Conservation (phyloP, 2,329 filamentous ascomycete genomes). For the Pseudopyricularia javanii region DNA sequence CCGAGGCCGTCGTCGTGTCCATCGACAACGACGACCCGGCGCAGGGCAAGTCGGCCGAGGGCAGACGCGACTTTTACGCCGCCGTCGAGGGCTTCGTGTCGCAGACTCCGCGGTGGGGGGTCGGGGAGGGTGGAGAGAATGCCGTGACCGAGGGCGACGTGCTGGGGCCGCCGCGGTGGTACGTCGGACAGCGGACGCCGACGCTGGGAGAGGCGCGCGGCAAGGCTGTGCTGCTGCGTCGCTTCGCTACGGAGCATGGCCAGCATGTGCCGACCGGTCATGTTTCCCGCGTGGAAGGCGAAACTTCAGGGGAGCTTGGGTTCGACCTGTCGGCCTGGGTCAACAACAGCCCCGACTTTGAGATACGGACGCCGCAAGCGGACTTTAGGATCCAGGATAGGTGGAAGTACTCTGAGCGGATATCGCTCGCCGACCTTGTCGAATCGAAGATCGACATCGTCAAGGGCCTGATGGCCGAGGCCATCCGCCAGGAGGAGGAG, state of each 20-base stretch:
- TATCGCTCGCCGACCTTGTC: slow-evolving; percentile 23
- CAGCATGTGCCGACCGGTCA: background rate
- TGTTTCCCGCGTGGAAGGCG: background rate
- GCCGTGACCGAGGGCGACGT: background rate
- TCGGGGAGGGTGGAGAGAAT: slow-evolving; percentile 10
- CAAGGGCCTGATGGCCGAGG: slow-evolving; percentile 20
- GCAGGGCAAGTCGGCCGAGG: slow-evolving; percentile 30
- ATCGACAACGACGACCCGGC: slow-evolving; percentile 56
- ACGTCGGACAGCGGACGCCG: slow-evolving; percentile 44
- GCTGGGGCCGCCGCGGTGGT: slow-evolving; percentile 36
- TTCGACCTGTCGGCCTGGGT: slow-evolving; percentile 38
- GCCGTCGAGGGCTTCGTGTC: slow-evolving; percentile 43
- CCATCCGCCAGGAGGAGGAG: slow-evolving; percentile 9
- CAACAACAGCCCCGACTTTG: slow-evolving; percentile 51
- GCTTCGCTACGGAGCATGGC: slow-evolving; percentile 28
- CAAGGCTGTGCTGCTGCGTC: slow-evolving; percentile 54
- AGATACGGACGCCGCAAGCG: slow-evolving; percentile 24
- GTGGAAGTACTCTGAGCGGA: slow-evolving; percentile 26
- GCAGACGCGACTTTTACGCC: slow-evolving; percentile 20
- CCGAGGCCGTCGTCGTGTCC: slow-evolving; percentile 54
- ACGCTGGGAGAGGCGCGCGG: slow-evolving; percentile 50
- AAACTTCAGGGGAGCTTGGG: slow-evolving; percentile 13
- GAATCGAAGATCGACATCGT: slow-evolving; percentile 24
- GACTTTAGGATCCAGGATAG: slow-evolving; percentile 32
- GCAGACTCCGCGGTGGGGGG: slow-evolving; percentile 16